Conservation (phyloP, 176 grass and related monocot species). For the Hsuehochloa calcarea region DNA sequence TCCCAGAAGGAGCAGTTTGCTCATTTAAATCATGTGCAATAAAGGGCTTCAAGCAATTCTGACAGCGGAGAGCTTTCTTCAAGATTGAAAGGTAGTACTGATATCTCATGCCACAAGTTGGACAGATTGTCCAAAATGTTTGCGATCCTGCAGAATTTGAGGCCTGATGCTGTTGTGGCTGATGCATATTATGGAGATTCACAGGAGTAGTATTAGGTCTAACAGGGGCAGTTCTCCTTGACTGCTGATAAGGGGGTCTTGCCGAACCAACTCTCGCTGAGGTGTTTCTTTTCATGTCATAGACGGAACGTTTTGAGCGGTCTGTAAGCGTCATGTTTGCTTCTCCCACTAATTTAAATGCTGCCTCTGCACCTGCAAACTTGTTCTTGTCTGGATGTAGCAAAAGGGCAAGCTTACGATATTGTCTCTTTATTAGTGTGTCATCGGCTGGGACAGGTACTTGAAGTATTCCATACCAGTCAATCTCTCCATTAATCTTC, state of each 20-base stretch:
- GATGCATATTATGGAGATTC: conserved; percentile 41
- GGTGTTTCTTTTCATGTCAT: conserved; percentile 73
- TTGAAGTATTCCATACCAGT: conserved; percentile 93
- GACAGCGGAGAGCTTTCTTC: conserved; percentile 79
- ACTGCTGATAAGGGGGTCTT: conserved; percentile 32
- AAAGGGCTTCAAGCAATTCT: conserved; percentile 82
- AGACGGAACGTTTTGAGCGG: conserved; percentile 46
- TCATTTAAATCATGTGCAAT: conserved; percentile 64
- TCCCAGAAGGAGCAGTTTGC: conserved; percentile 40
- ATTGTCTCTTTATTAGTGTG: conserved; percentile 68
- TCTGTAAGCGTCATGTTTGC: conserved; percentile 69
- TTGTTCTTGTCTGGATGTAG: conserved; percentile 94
- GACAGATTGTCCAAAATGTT: conserved; percentile 91
- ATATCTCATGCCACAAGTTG: conserved; percentile 76
- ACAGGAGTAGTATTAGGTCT: conserved; percentile 43
- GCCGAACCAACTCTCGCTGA: neutral
- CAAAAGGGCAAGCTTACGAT: conserved; percentile 76
- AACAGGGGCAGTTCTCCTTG: conserved; percentile 40
- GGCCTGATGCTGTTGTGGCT: conserved; percentile 38
- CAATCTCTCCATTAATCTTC: conserved; percentile 68
- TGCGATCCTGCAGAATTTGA: conserved; percentile 25
- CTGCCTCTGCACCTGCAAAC: conserved; percentile 78
- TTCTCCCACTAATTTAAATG: conserved; percentile 90
- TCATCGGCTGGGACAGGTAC: conserved; percentile 62
- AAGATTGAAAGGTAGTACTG: conserved; percentile 73